Conservation (phyloP, 139 green algal genomes). For the Volvox africanus region DNA sequence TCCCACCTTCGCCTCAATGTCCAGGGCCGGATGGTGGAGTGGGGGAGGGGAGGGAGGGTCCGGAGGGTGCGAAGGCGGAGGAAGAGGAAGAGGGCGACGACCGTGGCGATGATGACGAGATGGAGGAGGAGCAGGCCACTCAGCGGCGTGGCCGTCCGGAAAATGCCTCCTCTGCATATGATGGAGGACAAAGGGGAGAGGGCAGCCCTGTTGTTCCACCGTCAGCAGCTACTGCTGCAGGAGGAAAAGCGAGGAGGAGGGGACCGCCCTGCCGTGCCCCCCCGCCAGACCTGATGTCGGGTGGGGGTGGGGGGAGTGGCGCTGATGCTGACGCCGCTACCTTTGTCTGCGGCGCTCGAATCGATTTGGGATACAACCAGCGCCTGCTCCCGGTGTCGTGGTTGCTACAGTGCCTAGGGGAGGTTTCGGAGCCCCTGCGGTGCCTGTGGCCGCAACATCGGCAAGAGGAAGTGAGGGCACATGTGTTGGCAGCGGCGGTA, state of each 20-base stretch:
- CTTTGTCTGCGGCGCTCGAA: too few species aligned
- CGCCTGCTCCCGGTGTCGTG: constrained; percentile 1
- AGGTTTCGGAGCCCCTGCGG: neutral
- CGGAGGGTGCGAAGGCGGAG: neutral
- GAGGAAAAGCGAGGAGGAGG: neutral
- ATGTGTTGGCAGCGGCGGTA: constrained; percentile 13
- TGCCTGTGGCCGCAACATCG: constrained; percentile 3
- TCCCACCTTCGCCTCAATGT: neutral
- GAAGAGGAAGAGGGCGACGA: neutral
- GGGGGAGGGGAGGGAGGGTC: neutral
- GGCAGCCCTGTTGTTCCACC: too few species aligned
- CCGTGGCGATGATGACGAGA: neutral
- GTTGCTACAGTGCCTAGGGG: constrained; percentile 37
- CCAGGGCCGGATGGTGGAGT: neutral
- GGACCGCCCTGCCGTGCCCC: too few species aligned
- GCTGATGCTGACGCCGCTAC: too few species aligned
- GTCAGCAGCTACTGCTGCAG: neutral
- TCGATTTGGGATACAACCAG: neutral
- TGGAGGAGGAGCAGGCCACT: neutral
- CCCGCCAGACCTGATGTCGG: too few species aligned
- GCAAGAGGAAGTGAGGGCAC: neutral
- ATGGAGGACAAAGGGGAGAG: neutral
- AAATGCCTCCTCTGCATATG: neutral
- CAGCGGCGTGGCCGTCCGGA: neutral
- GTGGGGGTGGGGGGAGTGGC: too few species aligned